Conservation (phyloP, 1,284 basidiomycete genomes). For the Cryptococcus sp. region DNA sequence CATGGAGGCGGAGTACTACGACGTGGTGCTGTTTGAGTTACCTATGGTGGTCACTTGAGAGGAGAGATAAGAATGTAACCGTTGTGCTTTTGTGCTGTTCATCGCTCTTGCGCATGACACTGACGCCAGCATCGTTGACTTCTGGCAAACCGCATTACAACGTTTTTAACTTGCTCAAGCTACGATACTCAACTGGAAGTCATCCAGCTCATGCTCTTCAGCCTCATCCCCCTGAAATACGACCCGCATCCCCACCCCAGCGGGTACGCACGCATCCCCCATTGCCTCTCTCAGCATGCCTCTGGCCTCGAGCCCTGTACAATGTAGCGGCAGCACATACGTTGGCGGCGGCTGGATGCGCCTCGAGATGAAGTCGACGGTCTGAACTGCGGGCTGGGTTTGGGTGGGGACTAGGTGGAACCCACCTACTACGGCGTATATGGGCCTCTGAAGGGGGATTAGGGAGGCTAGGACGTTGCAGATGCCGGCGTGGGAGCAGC, state of each 20-base stretch:
- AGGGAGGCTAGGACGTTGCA: conserved; percentile 66
- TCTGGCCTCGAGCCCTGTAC: conserved; percentile 70
- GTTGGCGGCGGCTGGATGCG: conserved; percentile 56
- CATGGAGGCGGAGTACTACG: conserved; percentile 90
- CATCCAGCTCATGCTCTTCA: too few relatives aligned
- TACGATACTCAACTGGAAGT: too few relatives aligned
- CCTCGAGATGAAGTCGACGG: conserved; percentile 65
- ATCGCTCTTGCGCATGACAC: too few relatives aligned
- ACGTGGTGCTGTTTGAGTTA: conserved; percentile 78
- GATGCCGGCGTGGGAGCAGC: conserved; percentile 78
- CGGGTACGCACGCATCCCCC: conserved; percentile 45
- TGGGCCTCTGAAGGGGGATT: conserved; percentile 63
- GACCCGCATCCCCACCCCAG: neutral
- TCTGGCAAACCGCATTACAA: too few relatives aligned
- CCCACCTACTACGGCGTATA: conserved; percentile 78
- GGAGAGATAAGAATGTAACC: neutral
- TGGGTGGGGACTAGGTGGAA: conserved; percentile 70
- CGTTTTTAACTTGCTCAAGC: too few relatives aligned
- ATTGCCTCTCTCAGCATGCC: conserved; percentile 63
- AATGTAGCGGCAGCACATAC: conserved; percentile 77
- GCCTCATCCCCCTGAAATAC: neutral
- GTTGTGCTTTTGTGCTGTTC: neutral
- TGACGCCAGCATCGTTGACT: too few relatives aligned
- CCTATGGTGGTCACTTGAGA: conserved; percentile 40
- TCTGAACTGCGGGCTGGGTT: conserved; percentile 61